Evolutionary conservation across 2,329 filamentous ascomycete genomes (phyloP), one percentile per base, ranked within the genome.

Genomic region (Alternaria triticina): DNA sequence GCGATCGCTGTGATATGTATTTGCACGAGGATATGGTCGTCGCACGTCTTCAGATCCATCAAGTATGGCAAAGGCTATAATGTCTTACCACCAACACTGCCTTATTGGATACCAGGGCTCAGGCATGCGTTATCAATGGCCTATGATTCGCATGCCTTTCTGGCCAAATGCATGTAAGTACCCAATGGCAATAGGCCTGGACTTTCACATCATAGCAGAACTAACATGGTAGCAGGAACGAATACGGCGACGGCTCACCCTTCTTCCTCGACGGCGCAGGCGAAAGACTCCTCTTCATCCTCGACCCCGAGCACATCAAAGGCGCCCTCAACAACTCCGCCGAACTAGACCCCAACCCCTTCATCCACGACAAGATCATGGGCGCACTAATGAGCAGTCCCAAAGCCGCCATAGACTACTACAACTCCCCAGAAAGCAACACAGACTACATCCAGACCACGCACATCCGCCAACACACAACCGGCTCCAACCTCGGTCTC

Each of bases 31-130:
- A 25, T 71, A 1, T 27, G 65, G 13, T 70, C 66, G 11, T 67
- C 54, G 2, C 36, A 70, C 20, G 30, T 51, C 23, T 72, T 67
- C 62, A 54, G 33, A 8, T 33, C 57, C 5, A 45, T 63, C 44
- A 70, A 65, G 28, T 54, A 61, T 25, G 55, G 64, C 54, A 64
- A 54, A 44, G 20, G n/a, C 3, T 45, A 11, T 46, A 46, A 47
- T 44, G 43, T 68, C 40, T 36, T 54, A 5, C 69, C 66, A 22
- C 69, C 69, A 17, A 73, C 69, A 20, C 50, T 67, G 20, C 69
- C 68, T 28, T 68, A 70, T 44, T 71, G 66, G 70, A 64, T 69
- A 7, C 69, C 68, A 5, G 62, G 65, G 5, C 55, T 73, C 4
- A 61, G 59, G 30, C 68, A 73, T 65, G 70, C 63, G 6, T 28